Conservation (phyloP, 2,329 filamentous ascomycete species). For the Cercospora zeina region DNA sequence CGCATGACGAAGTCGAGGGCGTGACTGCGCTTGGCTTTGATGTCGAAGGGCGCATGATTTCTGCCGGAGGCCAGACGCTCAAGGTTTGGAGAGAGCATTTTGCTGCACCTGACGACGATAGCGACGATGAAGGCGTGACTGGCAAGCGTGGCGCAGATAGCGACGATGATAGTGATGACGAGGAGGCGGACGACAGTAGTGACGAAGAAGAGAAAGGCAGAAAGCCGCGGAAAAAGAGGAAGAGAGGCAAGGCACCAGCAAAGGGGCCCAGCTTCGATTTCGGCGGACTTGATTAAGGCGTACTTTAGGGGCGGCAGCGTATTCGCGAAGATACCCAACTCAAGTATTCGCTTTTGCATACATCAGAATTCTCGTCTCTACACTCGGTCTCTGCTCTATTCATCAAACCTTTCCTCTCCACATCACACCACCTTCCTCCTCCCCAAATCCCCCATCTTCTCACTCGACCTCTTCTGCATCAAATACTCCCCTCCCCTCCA, state of each 20-base stretch:
- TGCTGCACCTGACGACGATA: slow-evolving; percentile 56
- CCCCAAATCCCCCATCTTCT: not conserved
- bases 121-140: slow-evolving; percentile 43
- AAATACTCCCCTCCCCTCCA: slow-evolving; percentile 27
- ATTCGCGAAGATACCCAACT: slow-evolving; percentile 18
- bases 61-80: slow-evolving; percentile 78
- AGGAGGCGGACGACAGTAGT: slow-evolving; percentile 37
- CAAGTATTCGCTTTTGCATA: not conserved
- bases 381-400: not conserved
- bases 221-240: slow-evolving; percentile 48
- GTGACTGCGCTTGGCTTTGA: slow-evolving; percentile 83
- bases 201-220: slow-evolving; percentile 48
- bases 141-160: slow-evolving; percentile 52
- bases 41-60: slow-evolving; percentile 81
- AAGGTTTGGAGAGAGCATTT: slow-evolving; percentile 85
- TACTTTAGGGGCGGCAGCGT: not conserved
- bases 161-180: slow-evolving; percentile 48
- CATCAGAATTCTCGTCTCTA: not conserved
- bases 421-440: slow-evolving; percentile 8
- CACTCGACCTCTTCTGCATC: slow-evolving; percentile 22
- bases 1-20: slow-evolving; percentile 84
- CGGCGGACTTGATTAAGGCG: slow-evolving; percentile 36
- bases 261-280: slow-evolving; percentile 33
- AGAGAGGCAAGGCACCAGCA: slow-evolving; percentile 39
- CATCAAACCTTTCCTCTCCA: not conserved